Evolutionary conservation across 1,284 basidiomycete genomes (phyloP).

Genomic region (Trametes versicolor): DNA sequence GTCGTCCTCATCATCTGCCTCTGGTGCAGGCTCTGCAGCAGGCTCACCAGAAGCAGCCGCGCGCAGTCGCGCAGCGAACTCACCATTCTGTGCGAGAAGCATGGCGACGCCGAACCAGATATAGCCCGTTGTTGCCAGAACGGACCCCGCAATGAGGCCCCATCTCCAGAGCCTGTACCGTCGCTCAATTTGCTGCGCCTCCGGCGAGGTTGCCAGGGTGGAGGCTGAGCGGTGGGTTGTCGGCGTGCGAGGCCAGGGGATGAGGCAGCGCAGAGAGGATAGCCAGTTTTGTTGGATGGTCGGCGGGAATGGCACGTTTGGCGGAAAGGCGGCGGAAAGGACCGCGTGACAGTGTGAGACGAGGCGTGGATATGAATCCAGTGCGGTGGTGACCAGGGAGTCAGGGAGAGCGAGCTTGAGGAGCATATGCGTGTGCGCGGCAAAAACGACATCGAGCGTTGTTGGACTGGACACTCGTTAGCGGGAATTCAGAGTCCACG

Average conservation of each 20-base stretch:
- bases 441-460: conserved; percentile 69
- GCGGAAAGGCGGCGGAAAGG: conserved; percentile 46
- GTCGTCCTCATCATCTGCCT: conserved; percentile 30
- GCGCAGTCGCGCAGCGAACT: conserved; percentile 19
- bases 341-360: conserved; percentile 64
- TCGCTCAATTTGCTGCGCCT: conserved; percentile 47
- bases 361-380: conserved; percentile 67
- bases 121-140: conserved; percentile 36
- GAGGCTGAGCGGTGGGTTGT: conserved; percentile 15
- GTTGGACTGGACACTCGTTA: conserved; percentile 54
- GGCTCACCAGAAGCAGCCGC: conserved; percentile 26
- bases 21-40: conserved; percentile 46
- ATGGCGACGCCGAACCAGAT: conserved; percentile 22
- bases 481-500: conserved; percentile 4
- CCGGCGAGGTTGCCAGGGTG: conserved; percentile 24
- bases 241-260: conserved; percentile 34
- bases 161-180: conserved; percentile 47
- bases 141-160: conserved; percentile 46
- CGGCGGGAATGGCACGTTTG: conserved; percentile 32
- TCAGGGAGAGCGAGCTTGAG: conserved; percentile 69
- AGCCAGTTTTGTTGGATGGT: conserved; percentile 29
- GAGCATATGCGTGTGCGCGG: conserved; percentile 73
- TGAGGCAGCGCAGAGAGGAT: conserved; percentile 37
- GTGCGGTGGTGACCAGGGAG: conserved; percentile 60
- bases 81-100: conserved; percentile 13